Evolutionary conservation across 805 yeast species (phyloP), one percentile per base, ranked within the genome.

Genomic region (Metschnikowia rubicola): DNA sequence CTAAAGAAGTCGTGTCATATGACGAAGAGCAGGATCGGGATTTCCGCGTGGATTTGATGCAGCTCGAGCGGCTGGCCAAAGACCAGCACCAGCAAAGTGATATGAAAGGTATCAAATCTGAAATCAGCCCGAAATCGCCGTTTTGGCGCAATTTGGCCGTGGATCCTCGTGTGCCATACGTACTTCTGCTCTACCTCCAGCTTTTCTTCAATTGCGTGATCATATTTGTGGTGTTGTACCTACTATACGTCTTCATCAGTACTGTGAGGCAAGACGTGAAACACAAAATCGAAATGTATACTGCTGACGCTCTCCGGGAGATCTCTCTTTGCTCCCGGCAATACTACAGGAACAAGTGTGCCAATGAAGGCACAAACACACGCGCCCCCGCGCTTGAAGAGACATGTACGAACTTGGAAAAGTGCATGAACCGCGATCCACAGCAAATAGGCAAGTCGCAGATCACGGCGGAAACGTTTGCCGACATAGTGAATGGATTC

Each of bases 401-500:
- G 2, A 68, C 79, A 11, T 92, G 99, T 64, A 70, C 75, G 32
- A 74, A 73, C 32, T 88, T 96, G 94, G 84, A 80, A 51, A 77
- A 75, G 47, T 94, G 99, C 63, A 88, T 88, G 90, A 80, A 83
- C 56, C 68, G 83, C 41, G 92, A 88, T 52, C 91, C 96, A 9
- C 75, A 78, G 56, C 67, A 45, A 63, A 75, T 83, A 10, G 91
- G 88, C 3, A 76, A 81, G 41, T 86, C 92, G 1, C 75, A 75
- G 50, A 76, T 89, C 46, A 82, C 90, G 39, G 95, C 95, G 0
- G 90, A 84, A 60, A 84, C 92, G 0, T 75, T 88, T 56, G 96
- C 95, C 1, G 92, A 86, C 52, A 86, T 88, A 8, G 70, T 89
- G 38, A 86, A 89, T 64, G 81, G 90, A 1, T 88, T 88, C 57